These are phyloP conservation scores for Gossypium bickii DNA, from an alignment of 345 rosid species.

Conservation along the genomic window DNA sequence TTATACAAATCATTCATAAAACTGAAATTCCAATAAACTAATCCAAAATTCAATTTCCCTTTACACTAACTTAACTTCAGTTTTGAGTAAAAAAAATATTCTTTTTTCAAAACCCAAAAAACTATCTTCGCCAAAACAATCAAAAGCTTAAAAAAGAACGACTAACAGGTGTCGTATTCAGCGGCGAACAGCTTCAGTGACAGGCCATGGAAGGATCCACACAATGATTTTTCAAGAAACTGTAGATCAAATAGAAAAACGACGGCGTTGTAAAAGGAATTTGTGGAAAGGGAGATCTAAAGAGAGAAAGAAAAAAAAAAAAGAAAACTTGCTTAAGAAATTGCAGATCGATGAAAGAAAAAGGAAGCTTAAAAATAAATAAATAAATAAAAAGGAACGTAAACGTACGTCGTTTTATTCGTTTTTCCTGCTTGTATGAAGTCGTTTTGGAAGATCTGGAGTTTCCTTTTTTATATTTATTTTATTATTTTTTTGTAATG, in stretches of 20 bases:
- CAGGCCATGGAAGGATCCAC: conserved; percentile 8
- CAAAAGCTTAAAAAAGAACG: neutral
- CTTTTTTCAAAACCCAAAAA: neutral
- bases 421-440: neutral
- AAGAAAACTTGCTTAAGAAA: neutral
- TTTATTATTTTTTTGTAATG: neutral
- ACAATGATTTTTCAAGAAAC: neutral
- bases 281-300: neutral
- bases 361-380: neutral
- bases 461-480: neutral
- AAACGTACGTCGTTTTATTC: neutral
- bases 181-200: neutral
- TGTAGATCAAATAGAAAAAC: neutral
- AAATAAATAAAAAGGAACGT: neutral
- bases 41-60: neutral
- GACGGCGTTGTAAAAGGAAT: neutral
- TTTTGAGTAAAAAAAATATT: neutral
- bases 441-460: neutral
- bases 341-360: conserved; percentile 12
- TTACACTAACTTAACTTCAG: neutral
- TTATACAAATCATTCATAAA: neutral
- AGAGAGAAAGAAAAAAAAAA: neutral
- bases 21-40: neutral
- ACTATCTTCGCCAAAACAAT: neutral
- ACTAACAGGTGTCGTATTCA: neutral